Base-by-base conservation (phyloP, 1,284 basidiomycete species). In the Ustilago nuda region DNA sequence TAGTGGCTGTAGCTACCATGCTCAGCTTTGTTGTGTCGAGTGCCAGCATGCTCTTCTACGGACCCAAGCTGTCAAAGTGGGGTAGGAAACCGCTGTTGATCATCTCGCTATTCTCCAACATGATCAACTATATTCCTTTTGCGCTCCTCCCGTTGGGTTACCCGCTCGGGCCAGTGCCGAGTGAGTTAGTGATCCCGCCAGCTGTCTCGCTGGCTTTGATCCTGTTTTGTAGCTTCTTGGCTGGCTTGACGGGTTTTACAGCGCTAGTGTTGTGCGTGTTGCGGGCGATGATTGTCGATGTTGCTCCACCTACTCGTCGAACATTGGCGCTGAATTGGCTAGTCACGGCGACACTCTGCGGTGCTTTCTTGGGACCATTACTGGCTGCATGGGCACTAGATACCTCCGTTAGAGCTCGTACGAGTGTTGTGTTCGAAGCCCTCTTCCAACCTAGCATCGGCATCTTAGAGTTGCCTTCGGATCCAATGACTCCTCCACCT, bases 21-120 rank as follows among this genome's bases (percentile, higher is more conserved):
- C 66, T 69, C 37, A 69, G 66, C 51, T 72, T 76, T 45, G 69
- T 66, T 48, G 56, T 76, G 2, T 76, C 74, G 1, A 72, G 70
- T 53, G 46, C 66, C 57, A 72, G 69, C 55, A 72, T 76, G 70
- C 74, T 76, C 54, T 76, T 64, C 55, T 76, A 76, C 50, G 74
- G 70, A 0, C 74, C 74, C 8, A 59, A 60, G 3, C 74, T 76
- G n/a, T 64, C 66, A 11, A 53, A 46, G 9, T 76, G 74, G 74
- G 74, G 74, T 7, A 60, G 74, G 30, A 76, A 72, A 41, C 74
- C 70, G 45, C 63, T 76, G 70, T 56, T 76, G 39, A 50, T 64
- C 63, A 66, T 76, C 59, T 66, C 74, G 41, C 57, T 72, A 17
- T 35, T 56, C 19, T 69, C 66, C 54, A 72, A 69, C 52, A 60